Evolutionary conservation across 148 eudicot genomes (phyloP), one percentile per base, ranked within the genome.

Genomic region (Chenopodium album): DNA sequence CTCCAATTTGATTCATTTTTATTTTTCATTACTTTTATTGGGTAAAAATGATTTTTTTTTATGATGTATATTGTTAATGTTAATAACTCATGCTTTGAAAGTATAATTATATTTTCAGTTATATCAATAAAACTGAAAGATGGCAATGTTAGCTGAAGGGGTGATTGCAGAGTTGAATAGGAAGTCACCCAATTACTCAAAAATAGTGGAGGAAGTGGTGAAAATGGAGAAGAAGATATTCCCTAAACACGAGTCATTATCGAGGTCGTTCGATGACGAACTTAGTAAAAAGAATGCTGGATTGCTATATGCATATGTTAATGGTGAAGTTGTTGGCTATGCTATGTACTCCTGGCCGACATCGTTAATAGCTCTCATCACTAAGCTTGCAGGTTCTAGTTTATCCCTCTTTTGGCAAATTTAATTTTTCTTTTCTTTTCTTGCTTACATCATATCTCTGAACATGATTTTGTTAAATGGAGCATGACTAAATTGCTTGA

Each of bases 221-320:
- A 90, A 86, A 60, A 84, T 88, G 23, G 99, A 95, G 90, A 95
- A 90, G 72, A 93, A 85, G 86, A 85, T 80, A 3, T 95, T 95
- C 90, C 99, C 98, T 0, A 93, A 95, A 80, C 97, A 95, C 79
- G 98, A 95, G 85, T 95, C 99, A 0, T 94, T 95, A 9, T 91
- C 97, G 26, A 68, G 70, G 72, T 87, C 88, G 4, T 92, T 93
- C 64, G 89, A 91, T 41, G 86, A 89, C 7, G 99, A 93, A 65
- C 86, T 93, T 32, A 37, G 82, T 17, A 95, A 91, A 83, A 91
- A 84, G 84, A 95, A 92, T 87, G 44, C 75, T 62, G 97, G 99
- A 2, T 87, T 95, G 81, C 78, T 93, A 29, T 95, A 90, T 87
- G 59, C 83, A 17, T 71, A 74, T 37, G 75, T 82, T 72, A 81